phyloP scores from a whole-genome alignment of 768 basidiomycete species.

The Podaxis sp. region DNA sequence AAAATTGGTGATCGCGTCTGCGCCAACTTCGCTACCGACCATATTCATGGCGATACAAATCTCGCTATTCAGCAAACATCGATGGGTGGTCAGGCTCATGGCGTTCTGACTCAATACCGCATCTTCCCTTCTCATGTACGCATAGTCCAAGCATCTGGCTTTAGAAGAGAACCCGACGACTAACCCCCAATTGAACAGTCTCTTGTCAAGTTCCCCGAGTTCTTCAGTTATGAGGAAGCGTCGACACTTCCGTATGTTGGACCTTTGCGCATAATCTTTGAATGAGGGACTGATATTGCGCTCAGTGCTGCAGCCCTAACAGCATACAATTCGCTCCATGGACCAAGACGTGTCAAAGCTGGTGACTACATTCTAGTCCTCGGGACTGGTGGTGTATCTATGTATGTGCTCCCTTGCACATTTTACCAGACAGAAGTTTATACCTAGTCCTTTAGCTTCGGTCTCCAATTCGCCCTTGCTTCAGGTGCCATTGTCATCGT shows the following conservation, averaged over 20 bases:
- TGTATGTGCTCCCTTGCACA: constrained; percentile 24
- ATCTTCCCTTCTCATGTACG: constrained; percentile 26
- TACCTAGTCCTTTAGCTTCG: constrained; percentile 29
- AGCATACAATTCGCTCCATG: constrained; percentile 56
- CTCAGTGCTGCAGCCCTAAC: constrained; percentile 53
- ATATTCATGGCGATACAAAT: constrained; percentile 39
- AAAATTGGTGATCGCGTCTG: constrained; percentile 52
- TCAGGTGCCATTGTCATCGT: constrained; percentile 55
- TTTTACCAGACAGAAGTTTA: not conserved
- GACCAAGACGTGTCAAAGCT: constrained; percentile 45
- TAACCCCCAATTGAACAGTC: constrained; percentile 23
- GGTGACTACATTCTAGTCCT: constrained; percentile 57
- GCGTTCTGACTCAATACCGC: constrained; percentile 51
- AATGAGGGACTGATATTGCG: constrained; percentile 10
- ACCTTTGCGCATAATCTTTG: not conserved
- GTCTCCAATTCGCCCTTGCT: constrained; percentile 49
- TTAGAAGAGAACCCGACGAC: not conserved
- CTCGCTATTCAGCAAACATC: constrained; percentile 27
- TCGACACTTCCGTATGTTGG: constrained; percentile 6
- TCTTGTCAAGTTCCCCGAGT: constrained; percentile 47
- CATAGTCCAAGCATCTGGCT: not conserved
- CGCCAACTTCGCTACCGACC: constrained; percentile 47
- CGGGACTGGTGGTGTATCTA: constrained; percentile 56
- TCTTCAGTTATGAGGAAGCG: constrained; percentile 32
- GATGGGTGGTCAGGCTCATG: constrained; percentile 45